phyloP scores from a whole-genome alignment of 2,329 filamentous ascomycete genomes.

The Fusarium succisae region DNA sequence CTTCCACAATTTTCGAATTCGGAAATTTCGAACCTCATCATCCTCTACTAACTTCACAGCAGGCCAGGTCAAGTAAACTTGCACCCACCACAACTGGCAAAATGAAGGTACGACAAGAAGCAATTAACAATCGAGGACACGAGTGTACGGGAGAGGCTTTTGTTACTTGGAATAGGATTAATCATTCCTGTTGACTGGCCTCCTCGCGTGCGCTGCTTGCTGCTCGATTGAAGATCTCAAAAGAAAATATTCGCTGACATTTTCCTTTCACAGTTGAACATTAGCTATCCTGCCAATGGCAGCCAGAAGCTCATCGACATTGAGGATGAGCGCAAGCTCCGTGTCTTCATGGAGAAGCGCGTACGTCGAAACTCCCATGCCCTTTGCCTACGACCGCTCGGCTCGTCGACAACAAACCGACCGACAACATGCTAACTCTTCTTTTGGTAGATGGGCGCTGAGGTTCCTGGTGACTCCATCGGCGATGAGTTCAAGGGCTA shows the following conservation, averaged over 20 bases:
- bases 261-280: slow-evolving; percentile 63
- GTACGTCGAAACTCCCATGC: slow-evolving; percentile 60
- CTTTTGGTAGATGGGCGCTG: slow-evolving; percentile 77
- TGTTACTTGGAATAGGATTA: not conserved
- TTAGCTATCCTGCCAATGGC: slow-evolving; percentile 96
- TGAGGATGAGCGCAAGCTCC: slow-evolving; percentile 99
- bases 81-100: slow-evolving; percentile 58
- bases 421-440: slow-evolving; percentile 46
- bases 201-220: not conserved
- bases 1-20: slow-evolving; percentile 44
- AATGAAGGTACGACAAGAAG: slow-evolving; percentile 55
- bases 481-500: slow-evolving; percentile 99
- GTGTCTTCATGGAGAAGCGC: slow-evolving; percentile 98
- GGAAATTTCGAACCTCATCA: slow-evolving; percentile 48
- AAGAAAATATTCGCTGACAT: slow-evolving; percentile 46
- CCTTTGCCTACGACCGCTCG: slow-evolving; percentile 10
- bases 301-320: slow-evolving; percentile 99
- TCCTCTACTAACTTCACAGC: slow-evolving; percentile 51
- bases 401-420: slow-evolving; percentile 20
- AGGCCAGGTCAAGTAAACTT: slow-evolving; percentile 56
- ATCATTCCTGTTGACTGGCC: not conserved
- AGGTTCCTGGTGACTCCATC: slow-evolving; percentile 92
- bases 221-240: slow-evolving; percentile 2
- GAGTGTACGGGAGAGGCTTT: not conserved
- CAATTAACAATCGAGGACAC: slow-evolving; percentile 5